A percentile compares a stretch with the other conserved stretches of the same genome.
These are phyloP conservation scores for Diaporthe sp. DNA, from an alignment of 2,329 filamentous ascomycete genomes.

Conservation along the genomic window DNA sequence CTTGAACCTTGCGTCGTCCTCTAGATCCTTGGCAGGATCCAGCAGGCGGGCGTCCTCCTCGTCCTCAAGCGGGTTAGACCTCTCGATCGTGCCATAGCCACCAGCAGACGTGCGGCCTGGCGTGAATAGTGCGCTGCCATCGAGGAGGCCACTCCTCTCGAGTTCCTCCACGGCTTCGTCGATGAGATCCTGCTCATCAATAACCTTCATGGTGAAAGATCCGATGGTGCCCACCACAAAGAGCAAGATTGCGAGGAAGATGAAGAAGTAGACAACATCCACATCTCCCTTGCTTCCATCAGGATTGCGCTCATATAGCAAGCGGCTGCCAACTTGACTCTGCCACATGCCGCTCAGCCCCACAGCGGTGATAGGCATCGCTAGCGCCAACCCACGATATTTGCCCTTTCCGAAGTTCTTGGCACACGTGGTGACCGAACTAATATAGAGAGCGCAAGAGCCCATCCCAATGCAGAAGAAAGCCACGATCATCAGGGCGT, in stretches of 20 bases:
- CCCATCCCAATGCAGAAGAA: constrained; percentile 87
- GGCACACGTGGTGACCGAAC: constrained; percentile 92
- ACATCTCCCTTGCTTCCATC: constrained; percentile 75
- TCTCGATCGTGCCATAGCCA: constrained; percentile 72
- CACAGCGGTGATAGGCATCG: constrained; percentile 91
- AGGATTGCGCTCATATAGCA: constrained; percentile 77
- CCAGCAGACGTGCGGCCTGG: constrained; percentile 50
- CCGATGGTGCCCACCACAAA: constrained; percentile 79
- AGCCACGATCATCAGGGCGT: constrained; percentile 85
- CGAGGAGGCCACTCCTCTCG: constrained; percentile 87
- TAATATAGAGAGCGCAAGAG: constrained; percentile 90
- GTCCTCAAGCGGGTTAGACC: constrained; percentile 53
- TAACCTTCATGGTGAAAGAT: constrained; percentile 78
- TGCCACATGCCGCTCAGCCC: constrained; percentile 96
- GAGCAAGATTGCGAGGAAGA: constrained; percentile 84
- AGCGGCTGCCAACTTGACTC: constrained; percentile 84
- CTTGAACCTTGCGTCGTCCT: constrained; percentile 71
- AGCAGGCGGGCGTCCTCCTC: constrained; percentile 57
- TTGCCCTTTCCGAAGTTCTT: constrained; percentile 97
- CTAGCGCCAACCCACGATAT: constrained; percentile 89
- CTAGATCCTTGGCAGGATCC: constrained; percentile 53
- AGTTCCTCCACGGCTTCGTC: constrained; percentile 91
- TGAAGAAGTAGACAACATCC: constrained; percentile 87
- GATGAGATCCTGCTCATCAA: constrained; percentile 89
- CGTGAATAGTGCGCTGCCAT: constrained; percentile 79